Conservation (phyloP, 2,329 filamentous ascomycete genomes). For the Fusarium veterinarium region DNA sequence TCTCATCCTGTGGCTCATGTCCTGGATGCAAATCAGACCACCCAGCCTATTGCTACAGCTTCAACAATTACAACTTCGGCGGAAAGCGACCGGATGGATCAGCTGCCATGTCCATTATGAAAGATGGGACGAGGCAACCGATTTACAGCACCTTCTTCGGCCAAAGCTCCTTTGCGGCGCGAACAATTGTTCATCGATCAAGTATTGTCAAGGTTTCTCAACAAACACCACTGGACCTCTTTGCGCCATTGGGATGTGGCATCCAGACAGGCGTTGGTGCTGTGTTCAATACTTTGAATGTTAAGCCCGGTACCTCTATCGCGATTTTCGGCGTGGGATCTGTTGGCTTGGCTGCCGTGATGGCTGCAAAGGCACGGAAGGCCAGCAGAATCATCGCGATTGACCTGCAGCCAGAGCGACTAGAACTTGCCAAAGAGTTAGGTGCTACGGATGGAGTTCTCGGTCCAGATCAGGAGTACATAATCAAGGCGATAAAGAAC, state of each 20-base stretch:
- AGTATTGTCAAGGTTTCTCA: conserved; percentile 20
- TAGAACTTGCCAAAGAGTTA: conserved; percentile 15
- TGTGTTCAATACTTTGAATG: conserved; percentile 14
- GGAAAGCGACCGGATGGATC: conserved; percentile 19
- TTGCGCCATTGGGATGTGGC: conserved; percentile 26
- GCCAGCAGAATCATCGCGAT: conserved; percentile 15
- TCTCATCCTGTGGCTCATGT: conserved; percentile 16
- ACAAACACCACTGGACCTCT: neutral
- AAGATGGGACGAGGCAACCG: neutral
- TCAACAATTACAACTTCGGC: conserved; percentile 17
- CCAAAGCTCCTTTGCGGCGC: conserved; percentile 26
- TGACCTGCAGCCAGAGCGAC: conserved; percentile 1
- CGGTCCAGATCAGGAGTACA: neutral
- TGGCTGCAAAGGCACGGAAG: conserved; percentile 15
- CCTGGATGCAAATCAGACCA: conserved; percentile 7
- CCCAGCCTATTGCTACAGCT: conserved; percentile 25
- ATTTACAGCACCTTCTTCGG: conserved; percentile 27
- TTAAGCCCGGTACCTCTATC: conserved; percentile 9
- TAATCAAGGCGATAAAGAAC: neutral
- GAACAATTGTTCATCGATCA: conserved; percentile 12
- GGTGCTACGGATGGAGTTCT: conserved; percentile 20
- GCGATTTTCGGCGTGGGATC: conserved; percentile 22
- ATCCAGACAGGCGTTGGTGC: conserved; percentile 31
- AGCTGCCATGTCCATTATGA: neutral
- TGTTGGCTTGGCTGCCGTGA: conserved; percentile 27